Evolutionary conservation across 2,329 filamentous ascomycete species (phyloP).

Genomic region (Trichophyton benhamiae): DNA sequence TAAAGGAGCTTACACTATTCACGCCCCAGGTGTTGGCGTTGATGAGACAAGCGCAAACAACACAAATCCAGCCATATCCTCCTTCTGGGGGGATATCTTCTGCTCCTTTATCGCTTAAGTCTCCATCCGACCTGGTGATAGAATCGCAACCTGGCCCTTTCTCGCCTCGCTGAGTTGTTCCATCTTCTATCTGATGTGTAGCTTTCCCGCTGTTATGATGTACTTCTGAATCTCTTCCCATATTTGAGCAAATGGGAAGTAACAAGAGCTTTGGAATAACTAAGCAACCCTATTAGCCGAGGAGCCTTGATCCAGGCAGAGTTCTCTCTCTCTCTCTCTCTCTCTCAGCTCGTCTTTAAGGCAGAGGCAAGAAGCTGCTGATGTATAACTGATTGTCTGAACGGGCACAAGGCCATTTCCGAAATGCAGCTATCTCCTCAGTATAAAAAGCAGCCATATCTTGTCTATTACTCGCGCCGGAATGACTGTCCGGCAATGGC

Average conservation of each 20-base stretch:
- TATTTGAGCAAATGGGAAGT: not conserved
- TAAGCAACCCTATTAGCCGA: not conserved
- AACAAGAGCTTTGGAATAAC: not conserved
- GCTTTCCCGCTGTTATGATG: not conserved
- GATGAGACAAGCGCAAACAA: constrained; percentile 43
- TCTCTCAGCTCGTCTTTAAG: not conserved
- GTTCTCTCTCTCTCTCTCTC: not conserved
- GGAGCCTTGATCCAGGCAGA: not conserved
- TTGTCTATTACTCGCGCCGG: not conserved
- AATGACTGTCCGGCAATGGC: not conserved
- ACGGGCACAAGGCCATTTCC: no score
- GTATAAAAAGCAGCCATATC: not conserved
- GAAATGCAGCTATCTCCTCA: not conserved
- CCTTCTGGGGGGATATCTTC: constrained; percentile 38
- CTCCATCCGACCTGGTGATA: not conserved
- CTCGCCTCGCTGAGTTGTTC: not conserved
- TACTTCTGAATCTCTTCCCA: not conserved
- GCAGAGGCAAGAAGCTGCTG: not conserved
- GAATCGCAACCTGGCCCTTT: not conserved
- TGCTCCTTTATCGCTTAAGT: constrained; percentile 19
- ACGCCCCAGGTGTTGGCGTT: constrained; percentile 66
- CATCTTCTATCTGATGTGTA: not conserved
- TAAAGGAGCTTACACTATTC: constrained; percentile 44
- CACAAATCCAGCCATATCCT: constrained; percentile 52
- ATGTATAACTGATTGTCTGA: no score